Conservation (phyloP, 1,284 basidiomycete genomes). For the Microbotryum silenes-acaulis region DNA sequence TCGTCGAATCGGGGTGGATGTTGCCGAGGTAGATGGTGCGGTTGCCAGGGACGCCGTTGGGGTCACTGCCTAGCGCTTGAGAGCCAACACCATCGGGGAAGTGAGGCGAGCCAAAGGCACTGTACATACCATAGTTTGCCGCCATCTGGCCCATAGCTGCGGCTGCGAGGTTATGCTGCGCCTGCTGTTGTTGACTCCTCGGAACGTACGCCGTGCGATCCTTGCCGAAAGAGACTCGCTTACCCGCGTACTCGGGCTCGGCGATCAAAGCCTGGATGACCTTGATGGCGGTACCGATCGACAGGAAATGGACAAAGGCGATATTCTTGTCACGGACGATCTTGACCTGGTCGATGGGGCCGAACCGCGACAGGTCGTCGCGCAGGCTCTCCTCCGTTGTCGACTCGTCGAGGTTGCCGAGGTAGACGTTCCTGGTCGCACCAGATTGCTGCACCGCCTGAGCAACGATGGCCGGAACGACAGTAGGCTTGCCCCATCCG, state of each 20-base stretch:
- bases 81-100: slow-evolving; percentile 8
- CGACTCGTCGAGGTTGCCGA: slow-evolving; percentile 78
- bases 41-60: slow-evolving; percentile 50
- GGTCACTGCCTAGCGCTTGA: slow-evolving; percentile 12
- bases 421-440: slow-evolving; percentile 86
- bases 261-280: slow-evolving; percentile 80
- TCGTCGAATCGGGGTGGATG: slow-evolving; percentile 83
- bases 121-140: slow-evolving; percentile 30
- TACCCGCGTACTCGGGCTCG: slow-evolving; percentile 84
- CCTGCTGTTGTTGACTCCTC: slow-evolving; percentile 63
- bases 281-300: slow-evolving; percentile 85
- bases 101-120: slow-evolving; percentile 47
- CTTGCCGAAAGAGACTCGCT: slow-evolving; percentile 90
- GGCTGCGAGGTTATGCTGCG: slow-evolving; percentile 40
- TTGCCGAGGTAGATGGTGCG: slow-evolving; percentile 79
- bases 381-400: slow-evolving; percentile 81
- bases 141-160: slow-evolving; percentile 39
- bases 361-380: slow-evolving; percentile 78
- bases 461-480: slow-evolving; percentile 73
- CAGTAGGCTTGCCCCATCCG: slow-evolving; percentile 86
- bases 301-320: slow-evolving; percentile 92
- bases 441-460: slow-evolving; percentile 81
- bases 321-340: slow-evolving; percentile 96
- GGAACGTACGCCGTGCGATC: slow-evolving; percentile 65
- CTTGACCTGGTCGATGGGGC: slow-evolving; percentile 96